Conservation (phyloP, 176 grass and related monocot genomes). For the Hordeum marinum region DNA sequence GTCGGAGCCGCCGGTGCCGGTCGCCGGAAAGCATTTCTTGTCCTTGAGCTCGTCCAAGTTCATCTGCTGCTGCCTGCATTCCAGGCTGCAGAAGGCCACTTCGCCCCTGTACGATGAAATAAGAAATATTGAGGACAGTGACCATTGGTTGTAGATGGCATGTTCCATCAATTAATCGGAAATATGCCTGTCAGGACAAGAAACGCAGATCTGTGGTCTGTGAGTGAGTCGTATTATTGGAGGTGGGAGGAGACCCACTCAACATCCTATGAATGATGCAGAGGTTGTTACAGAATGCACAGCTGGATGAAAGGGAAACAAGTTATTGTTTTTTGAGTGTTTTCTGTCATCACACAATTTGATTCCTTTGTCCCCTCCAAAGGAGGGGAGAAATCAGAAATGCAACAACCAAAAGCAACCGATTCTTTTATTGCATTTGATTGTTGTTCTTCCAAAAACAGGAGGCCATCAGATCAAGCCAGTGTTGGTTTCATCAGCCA, state of each 20-base stretch:
- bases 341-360: not conserved
- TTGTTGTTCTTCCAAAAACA: not conserved
- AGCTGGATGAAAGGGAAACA: constrained; percentile 20
- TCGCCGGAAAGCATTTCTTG: constrained; percentile 40
- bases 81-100: constrained; percentile 78
- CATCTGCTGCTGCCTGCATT: constrained; percentile 82
- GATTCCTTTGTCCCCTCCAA: not conserved
- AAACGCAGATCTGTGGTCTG: not conserved
- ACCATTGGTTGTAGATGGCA: not conserved
- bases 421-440: constrained; percentile 20
- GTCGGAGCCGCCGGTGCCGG: constrained; percentile 30
- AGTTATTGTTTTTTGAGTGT: not conserved
- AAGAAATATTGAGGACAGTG: not conserved
- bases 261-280: not conserved
- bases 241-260: constrained; percentile 25
- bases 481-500: not conserved
- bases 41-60: constrained; percentile 75
- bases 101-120: constrained; percentile 57
- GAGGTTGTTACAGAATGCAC: not conserved
- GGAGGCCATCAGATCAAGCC: not conserved
- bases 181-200: not conserved
- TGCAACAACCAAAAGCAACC: not conserved
- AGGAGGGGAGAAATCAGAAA: not conserved
- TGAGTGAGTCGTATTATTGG: not conserved
- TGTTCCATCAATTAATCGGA: not conserved